phyloP scores from a whole-genome alignment of 2,329 filamentous ascomycete genomes.

The Paracoccidioides lutzii region DNA sequence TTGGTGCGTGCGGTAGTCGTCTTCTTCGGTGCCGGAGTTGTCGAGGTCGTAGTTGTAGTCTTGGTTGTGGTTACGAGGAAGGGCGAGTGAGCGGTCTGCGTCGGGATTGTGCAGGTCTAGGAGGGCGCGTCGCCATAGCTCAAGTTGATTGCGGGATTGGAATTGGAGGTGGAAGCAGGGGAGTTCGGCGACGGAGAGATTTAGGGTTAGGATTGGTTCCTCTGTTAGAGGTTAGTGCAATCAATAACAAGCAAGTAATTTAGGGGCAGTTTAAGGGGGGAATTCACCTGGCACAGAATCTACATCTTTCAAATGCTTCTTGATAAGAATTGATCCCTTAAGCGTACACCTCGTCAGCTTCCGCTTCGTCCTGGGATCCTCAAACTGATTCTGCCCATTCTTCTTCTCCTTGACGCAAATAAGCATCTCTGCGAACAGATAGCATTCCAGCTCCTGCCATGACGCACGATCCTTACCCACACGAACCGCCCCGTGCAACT shows the following conservation, averaged over 20 bases:
- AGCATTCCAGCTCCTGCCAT: conserved; percentile 97
- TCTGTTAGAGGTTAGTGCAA: conserved; percentile 34
- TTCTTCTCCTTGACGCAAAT: conserved; percentile 99
- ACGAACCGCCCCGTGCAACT: conserved; percentile 75
- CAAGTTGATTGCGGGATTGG: conserved; percentile 67
- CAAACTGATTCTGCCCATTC: conserved; percentile 52
- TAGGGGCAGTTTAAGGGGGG: background rate
- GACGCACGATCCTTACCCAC: conserved; percentile 93
- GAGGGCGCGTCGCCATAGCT: conserved; percentile 79
- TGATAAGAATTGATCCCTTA: conserved; percentile 95
- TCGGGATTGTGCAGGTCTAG: conserved; percentile 68
- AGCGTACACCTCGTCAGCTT: conserved; percentile 70
- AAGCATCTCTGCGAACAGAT: conserved; percentile 95
- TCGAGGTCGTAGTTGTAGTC: conserved; percentile 70
- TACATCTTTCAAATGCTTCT: conserved; percentile 90
- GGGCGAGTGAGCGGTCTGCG: conserved; percentile 22
- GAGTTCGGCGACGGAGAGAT: conserved; percentile 78
- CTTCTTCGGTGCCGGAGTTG: conserved; percentile 72
- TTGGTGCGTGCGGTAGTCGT: conserved; percentile 55
- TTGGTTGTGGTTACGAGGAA: conserved; percentile 41
- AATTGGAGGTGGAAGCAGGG: conserved; percentile 92
- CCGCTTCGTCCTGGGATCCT: conserved; percentile 39
- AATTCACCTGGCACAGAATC: conserved; percentile 44
- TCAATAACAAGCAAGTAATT: background rate
- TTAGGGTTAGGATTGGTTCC: conserved; percentile 75